A percentile compares a stretch with the other conserved stretches of the same genome.
phyloP scores from a whole-genome alignment of 768 basidiomycete species.

The Psilocybe tampanensis region DNA sequence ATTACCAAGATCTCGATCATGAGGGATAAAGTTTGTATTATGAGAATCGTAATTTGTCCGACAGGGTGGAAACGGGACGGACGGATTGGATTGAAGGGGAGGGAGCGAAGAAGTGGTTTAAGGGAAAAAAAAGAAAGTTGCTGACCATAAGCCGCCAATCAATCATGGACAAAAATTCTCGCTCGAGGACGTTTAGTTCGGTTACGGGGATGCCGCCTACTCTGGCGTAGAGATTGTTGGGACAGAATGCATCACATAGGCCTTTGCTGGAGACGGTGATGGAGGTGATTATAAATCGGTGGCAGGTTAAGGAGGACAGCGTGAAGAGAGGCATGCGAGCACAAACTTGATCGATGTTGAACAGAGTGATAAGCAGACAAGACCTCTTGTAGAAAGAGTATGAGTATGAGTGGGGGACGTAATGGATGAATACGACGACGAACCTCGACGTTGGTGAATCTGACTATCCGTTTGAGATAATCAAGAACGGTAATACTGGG shows the following conservation, averaged over 20 bases:
- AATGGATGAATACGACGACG: slow-evolving; percentile 12
- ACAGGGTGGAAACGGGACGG: not conserved
- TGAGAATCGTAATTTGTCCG: not conserved
- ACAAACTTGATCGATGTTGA: slow-evolving; percentile 95
- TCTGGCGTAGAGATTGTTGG: slow-evolving; percentile 92
- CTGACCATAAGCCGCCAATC: slow-evolving; percentile 95
- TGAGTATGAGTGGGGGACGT: slow-evolving; percentile 3
- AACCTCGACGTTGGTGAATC: slow-evolving; percentile 96
- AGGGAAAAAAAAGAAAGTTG: slow-evolving; percentile 31
- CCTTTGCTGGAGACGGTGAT: slow-evolving; percentile 94
- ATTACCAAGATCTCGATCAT: slow-evolving; percentile 8
- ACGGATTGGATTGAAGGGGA: slow-evolving; percentile 12
- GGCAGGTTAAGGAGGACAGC: slow-evolving; percentile 93
- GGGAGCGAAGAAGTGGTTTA: slow-evolving; percentile 14
- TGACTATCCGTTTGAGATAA: slow-evolving; percentile 92
- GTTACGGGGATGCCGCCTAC: slow-evolving; percentile 92
- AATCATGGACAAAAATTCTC: slow-evolving; percentile 89
- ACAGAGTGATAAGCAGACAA: slow-evolving; percentile 79
- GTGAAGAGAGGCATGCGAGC: slow-evolving; percentile 86
- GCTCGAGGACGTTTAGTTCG: slow-evolving; percentile 93
- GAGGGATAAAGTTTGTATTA: slow-evolving; percentile 2
- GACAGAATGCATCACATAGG: slow-evolving; percentile 94
- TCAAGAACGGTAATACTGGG: slow-evolving; percentile 89
- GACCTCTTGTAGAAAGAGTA: slow-evolving; percentile 55
- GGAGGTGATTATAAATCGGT: slow-evolving; percentile 95